Percentiles rank a stretch among this genome's conserved stretches.
Evolutionary conservation across 1,139 yeast species (phyloP).

Genomic region (Arxiozyma bovina): DNA sequence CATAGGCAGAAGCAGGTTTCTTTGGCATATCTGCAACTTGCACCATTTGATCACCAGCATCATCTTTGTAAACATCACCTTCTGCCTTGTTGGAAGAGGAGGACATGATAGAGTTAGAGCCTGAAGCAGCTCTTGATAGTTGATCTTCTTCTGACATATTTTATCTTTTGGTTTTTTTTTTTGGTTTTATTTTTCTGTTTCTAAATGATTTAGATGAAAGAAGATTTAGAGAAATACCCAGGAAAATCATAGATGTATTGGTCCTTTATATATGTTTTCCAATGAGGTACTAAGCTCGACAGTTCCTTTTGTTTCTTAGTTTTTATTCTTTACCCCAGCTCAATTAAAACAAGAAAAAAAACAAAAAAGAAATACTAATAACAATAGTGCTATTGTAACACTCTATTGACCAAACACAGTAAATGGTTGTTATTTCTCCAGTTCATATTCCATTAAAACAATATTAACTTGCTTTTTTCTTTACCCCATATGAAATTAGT

Average conservation of each 20-base stretch:
- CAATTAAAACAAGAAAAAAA: not conserved
- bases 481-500: not conserved
- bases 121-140: constrained; percentile 12
- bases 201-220: not conserved
- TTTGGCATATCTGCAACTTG: constrained; percentile 15
- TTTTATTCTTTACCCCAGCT: not conserved
- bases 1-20: constrained; percentile 39
- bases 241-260: not conserved
- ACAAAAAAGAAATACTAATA: too few relatives aligned
- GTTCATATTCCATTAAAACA: not conserved
- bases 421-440: not conserved
- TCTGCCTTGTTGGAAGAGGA: constrained; percentile 21
- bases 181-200: not conserved
- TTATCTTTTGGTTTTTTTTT: not conserved
- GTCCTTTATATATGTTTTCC: not conserved
- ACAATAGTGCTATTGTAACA: not conserved
- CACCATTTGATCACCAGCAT: constrained; percentile 11
- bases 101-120: constrained; percentile 13
- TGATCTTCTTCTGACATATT: constrained; percentile 6
- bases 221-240: not conserved
- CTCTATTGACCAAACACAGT: not conserved
- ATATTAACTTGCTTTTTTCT: not conserved
- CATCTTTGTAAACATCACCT: constrained; percentile 13
- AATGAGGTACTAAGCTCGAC: not conserved
- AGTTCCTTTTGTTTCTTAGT: not conserved